Conservation (phyloP, 257 asterid species). For the Linderniella brevidens region DNA sequence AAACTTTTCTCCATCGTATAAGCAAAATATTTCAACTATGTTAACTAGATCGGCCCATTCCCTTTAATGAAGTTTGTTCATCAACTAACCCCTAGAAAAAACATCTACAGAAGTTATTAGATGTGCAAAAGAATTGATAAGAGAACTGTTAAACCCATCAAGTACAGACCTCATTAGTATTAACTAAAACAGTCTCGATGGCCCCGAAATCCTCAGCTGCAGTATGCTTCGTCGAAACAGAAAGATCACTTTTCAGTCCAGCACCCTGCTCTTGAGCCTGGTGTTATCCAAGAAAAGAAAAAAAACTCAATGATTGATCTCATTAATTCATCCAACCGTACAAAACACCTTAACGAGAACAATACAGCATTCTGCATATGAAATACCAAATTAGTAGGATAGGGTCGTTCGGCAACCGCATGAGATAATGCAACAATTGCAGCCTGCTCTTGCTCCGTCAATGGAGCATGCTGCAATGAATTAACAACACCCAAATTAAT, state of each 20-base stretch:
- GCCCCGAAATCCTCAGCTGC: constrained; percentile 48
- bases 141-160: constrained; percentile 3
- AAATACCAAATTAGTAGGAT: constrained; percentile 63
- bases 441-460: constrained; percentile 88
- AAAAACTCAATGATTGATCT: not conserved
- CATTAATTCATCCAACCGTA: not conserved
- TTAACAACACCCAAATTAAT: too few species aligned
- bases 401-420: constrained; percentile 86
- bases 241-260: constrained; percentile 41
- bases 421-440: constrained; percentile 87
- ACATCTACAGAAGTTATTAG: too few species aligned
- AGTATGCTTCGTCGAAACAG: constrained; percentile 43
- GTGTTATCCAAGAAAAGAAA: constrained; percentile 10
- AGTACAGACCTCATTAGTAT: constrained; percentile 61
- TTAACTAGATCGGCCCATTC: not conserved
- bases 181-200: constrained; percentile 62
- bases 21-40: too few species aligned
- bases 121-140: not conserved
- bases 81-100: constrained; percentile 2
- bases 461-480: constrained; percentile 49
- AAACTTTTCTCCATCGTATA: too few species aligned
- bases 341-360: not conserved
- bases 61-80: constrained; percentile 7
- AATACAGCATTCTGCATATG: not conserved
- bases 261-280: constrained; percentile 50